Evolutionary conservation across 2,329 filamentous ascomycete species (phyloP), one percentile per base, ranked within the genome.

Genomic region (Verticillium alfalfae): DNA sequence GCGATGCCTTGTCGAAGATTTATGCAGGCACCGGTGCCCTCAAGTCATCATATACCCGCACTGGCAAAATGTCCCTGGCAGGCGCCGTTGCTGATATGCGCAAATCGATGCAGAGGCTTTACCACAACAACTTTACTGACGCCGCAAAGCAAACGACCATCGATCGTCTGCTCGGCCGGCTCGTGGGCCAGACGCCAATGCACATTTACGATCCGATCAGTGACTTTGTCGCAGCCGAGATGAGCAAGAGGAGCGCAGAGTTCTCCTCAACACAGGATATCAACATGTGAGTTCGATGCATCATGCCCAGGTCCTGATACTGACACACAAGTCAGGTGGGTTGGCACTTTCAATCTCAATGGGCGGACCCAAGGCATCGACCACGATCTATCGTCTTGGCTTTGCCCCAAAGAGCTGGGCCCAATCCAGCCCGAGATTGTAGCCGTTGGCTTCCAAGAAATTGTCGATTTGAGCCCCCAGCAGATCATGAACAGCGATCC

Each of bases 401-500:
- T 99, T 4, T 93, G 90, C 70, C 91, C 91, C 0, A 76, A 83
- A 4, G 73, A 74, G 45, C 70, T 82, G 10, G 82, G 85, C 5
- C 74, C 86, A 3, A 80, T 85, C 56, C 87, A 91, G 64, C 93
- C 95, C 6, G 91, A 94, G 62, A 91, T 99, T 41, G 88, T 96
- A 59, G 93, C 90, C 8, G 88, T 97, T 16, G 95, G 92, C 0
- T 98, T 99, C 69, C 95, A 99, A 72, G 95, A 99, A 75, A 98
- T 99, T 65, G 95, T 99, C n/a, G 92, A 97, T 71, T 80, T 99
- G 56, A 97, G 92, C 68, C 95, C 96, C 16, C 94, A 98, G 73
- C 95, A 99, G 71, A 98, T 99, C 70, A 97, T 99, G 93, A 97
- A 96, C 66, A 98, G 93, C 63, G 94, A 99, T 72, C 95, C 95